phyloP scores from a whole-genome alignment of 805 yeast genomes.

The Saccharomycopsis amapae region DNA sequence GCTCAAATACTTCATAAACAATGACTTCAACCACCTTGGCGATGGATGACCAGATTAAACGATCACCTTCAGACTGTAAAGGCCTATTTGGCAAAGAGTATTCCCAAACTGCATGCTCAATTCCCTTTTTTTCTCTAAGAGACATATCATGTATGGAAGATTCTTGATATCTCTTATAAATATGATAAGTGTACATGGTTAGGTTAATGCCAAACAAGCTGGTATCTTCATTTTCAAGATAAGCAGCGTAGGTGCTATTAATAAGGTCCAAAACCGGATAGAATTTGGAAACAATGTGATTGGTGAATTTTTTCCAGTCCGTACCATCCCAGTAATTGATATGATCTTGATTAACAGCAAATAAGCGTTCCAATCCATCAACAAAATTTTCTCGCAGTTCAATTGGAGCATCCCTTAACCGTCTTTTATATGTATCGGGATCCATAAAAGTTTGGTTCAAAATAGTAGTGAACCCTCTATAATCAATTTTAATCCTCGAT shows the following conservation, averaged over 20 bases:
- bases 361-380: slow-evolving; percentile 28
- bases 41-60: slow-evolving; percentile 43
- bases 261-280: slow-evolving; percentile 40
- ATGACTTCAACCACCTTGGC: slow-evolving; percentile 35
- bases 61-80: slow-evolving; percentile 36
- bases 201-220: slow-evolving; percentile 30
- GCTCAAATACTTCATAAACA: slow-evolving; percentile 31
- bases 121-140: slow-evolving; percentile 25
- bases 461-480: slow-evolving; percentile 45
- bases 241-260: slow-evolving; percentile 32
- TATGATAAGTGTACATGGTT: slow-evolving; percentile 36
- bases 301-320: slow-evolving; percentile 50
- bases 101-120: slow-evolving; percentile 36
- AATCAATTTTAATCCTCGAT: slow-evolving; percentile 42
- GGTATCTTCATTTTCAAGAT: slow-evolving; percentile 18
- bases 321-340: slow-evolving; percentile 37
- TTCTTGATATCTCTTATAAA: slow-evolving; percentile 36
- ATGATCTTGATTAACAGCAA: slow-evolving; percentile 24
- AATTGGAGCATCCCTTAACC: slow-evolving; percentile 31
- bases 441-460: slow-evolving; percentile 42
- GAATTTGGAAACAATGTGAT: slow-evolving; percentile 44
- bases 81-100: slow-evolving; percentile 39
- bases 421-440: slow-evolving; percentile 42
- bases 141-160: slow-evolving; percentile 20
- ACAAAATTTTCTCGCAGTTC: slow-evolving; percentile 33